phyloP scores from a whole-genome alignment of 176 grass and related monocot species.

The Oryza meridionalis region DNA sequence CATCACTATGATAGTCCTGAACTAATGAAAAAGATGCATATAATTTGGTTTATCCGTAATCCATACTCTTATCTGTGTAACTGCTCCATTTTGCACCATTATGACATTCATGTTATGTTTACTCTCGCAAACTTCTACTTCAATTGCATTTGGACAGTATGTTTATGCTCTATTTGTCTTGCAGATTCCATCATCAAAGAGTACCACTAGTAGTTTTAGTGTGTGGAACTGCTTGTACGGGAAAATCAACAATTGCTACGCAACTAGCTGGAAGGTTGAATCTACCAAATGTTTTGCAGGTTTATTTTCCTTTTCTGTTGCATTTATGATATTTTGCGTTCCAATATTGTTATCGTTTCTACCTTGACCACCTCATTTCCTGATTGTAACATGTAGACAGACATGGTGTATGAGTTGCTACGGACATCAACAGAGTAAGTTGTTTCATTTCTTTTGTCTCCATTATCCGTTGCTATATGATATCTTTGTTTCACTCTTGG shows the following conservation, averaged over 20 bases:
- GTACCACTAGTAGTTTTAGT: conserved; percentile 94
- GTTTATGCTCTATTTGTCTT: conserved; percentile 26
- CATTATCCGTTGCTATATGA: not conserved
- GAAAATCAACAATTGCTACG: conserved; percentile 98
- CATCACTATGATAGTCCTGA: not conserved
- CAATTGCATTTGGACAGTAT: not conserved
- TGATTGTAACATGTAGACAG: conserved; percentile 71
- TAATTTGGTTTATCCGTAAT: not conserved
- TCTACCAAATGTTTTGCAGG: conserved; percentile 97
- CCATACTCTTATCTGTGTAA: not conserved
- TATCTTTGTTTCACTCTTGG: not conserved
- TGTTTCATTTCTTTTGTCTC: conserved; percentile 6
- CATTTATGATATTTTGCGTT: conserved; percentile 6
- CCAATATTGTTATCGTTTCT: conserved; percentile 4
- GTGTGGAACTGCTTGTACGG: conserved; percentile 94
- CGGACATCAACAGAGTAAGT: conserved; percentile 93
- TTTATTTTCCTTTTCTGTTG: conserved; percentile 41
- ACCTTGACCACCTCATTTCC: conserved; percentile 20
- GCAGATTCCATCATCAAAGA: conserved; percentile 97
- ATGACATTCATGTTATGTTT: not conserved
- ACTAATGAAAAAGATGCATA: not conserved
- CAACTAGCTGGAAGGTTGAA: conserved; percentile 97
- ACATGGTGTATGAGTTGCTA: conserved; percentile 97
- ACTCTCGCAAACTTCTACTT: not conserved
- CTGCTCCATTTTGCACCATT: not conserved